These are phyloP conservation scores for Fusarium nisikadoi DNA, from an alignment of 2,329 filamentous ascomycete species.

Conservation along the genomic window DNA sequence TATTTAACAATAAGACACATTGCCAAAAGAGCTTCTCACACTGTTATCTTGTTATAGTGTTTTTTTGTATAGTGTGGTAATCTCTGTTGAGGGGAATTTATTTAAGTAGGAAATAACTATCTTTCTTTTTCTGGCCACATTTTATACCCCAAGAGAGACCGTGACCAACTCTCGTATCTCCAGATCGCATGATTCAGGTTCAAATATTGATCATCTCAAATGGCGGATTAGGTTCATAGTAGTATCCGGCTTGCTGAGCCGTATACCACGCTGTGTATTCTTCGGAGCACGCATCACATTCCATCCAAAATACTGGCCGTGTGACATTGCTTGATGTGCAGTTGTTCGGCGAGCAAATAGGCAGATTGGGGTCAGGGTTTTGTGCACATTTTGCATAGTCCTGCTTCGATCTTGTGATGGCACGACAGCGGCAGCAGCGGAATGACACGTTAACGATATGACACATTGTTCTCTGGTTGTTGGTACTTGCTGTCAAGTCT, in stretches of 20 bases:
- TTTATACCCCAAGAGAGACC: background rate
- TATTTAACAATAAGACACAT: background rate
- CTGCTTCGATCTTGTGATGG: background rate
- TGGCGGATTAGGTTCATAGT: background rate
- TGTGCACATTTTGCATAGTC: background rate
- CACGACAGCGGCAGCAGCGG: background rate
- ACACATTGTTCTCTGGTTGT: background rate
- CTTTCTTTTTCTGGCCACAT: background rate
- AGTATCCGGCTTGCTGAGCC: background rate
- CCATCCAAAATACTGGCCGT: background rate
- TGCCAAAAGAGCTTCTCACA: too few relatives aligned
- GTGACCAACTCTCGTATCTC: background rate
- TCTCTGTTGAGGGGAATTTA: background rate
- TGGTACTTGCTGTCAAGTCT: rapidly evolving
- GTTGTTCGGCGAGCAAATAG: background rate
- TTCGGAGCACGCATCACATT: background rate
- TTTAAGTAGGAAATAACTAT: background rate
- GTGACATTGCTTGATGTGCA: background rate
- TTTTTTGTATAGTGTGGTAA: background rate
- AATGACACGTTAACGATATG: background rate
- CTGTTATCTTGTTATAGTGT: background rate
- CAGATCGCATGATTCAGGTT: background rate
- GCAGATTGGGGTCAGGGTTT: background rate
- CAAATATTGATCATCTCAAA: background rate
- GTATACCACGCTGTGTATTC: background rate